Evolutionary conservation across 2,329 filamentous ascomycete species (phyloP).

Genomic region (Botrytis fabae): DNA sequence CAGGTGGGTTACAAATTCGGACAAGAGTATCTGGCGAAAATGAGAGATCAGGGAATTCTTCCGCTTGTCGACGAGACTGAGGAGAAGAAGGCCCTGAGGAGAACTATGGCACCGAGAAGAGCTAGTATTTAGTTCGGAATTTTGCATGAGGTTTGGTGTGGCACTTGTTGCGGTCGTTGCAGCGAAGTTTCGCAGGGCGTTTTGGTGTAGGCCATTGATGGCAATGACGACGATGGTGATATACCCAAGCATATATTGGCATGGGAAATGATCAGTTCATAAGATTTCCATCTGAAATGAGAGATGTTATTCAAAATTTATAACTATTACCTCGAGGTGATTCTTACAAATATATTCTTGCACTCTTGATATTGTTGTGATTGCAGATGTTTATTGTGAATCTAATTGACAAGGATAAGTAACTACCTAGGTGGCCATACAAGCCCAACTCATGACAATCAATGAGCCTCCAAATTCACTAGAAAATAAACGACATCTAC

Average conservation of each 20-base stretch:
- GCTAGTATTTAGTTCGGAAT: slow-evolving; percentile 63
- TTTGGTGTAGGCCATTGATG: background rate
- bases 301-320: background rate
- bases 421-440: background rate
- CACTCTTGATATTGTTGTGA: background rate
- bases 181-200: background rate
- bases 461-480: background rate
- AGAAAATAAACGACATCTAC: background rate
- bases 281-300: background rate
- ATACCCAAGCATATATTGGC: slow-evolving; percentile 14
- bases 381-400: background rate
- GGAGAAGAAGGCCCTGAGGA: slow-evolving; percentile 72
- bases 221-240: background rate
- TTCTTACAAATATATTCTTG: background rate
- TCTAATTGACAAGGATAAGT: background rate
- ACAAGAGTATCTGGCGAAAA: slow-evolving; percentile 71
- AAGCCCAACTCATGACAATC: too few species aligned
- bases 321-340: background rate
- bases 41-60: slow-evolving; percentile 77
- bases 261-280: background rate
- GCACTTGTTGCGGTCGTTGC: background rate
- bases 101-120: slow-evolving; percentile 76
- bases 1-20: slow-evolving; percentile 85
- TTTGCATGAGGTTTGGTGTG: background rate
- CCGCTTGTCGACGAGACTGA: slow-evolving; percentile 69